Base-by-base conservation (phyloP, 768 basidiomycete genomes). In the Infundibulicybe gibba region DNA sequence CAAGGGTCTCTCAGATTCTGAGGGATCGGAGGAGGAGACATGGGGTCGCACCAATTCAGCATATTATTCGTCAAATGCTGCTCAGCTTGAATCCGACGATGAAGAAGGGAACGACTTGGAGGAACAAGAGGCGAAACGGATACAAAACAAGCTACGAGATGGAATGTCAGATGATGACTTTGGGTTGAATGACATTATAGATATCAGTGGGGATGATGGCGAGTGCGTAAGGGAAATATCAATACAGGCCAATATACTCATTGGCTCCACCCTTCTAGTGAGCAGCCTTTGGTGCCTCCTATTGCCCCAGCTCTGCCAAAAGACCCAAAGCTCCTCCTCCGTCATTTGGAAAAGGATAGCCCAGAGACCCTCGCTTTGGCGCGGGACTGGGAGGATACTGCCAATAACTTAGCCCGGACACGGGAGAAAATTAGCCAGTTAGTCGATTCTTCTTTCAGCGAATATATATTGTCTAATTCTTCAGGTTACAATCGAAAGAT, bases 31-130 rank as follows among this genome's bases (percentile, higher is more conserved):
- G 15, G 69, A 71, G 51, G 90, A 91, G 63, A 79, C 77, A 1
- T 97, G 94, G 94, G 94, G 94, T 9, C 74, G 70, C 49, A 79
- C 81, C 51, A 85, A 85, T 64, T 74, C 81, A 34, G 85, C 81
- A 3, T 97, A 94, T 66, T 95, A 95, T 60, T 81, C 90, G 3
- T 89, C 87, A 3, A 92, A 91, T 61, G 90, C 88, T 30, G 85
- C 75, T 32, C 69, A 88, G 45, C 68, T 91, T 32, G 90, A 90
- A 44, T 86, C 85, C 32, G 89, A 90, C 54, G 87, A 94, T 52
- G 94, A 95, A 56, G 94, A 95, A 63, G 88, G 83, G 31, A 80
- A 89, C 57, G 86, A 88, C 53, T 67, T 95, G 42, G 93, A 97
- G 58, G 90, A 91, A 61, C 83, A 87, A 60, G 94, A 97, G 63